Percentiles rank a stretch among this genome's conserved stretches.
phyloP scores from a whole-genome alignment of 176 grass and related monocot species.

The Raddia guianensis region DNA sequence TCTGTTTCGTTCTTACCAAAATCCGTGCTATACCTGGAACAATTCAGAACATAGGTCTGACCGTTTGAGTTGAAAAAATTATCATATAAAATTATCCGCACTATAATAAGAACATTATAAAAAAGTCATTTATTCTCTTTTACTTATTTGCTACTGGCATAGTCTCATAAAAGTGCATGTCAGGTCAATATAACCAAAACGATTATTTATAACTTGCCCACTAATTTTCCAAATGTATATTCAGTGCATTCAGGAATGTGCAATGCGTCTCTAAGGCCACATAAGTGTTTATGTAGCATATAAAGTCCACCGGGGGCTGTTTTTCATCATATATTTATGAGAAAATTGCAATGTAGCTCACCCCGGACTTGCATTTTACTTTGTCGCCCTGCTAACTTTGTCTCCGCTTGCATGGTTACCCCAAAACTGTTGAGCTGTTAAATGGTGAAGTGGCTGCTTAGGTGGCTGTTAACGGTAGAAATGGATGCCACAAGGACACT shows the following conservation, averaged over 20 bases:
- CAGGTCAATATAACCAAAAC: conserved; percentile 4
- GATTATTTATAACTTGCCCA: neutral
- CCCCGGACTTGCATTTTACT: too few relatives aligned
- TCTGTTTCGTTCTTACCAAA: conserved; percentile 89
- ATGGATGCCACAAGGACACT: too few relatives aligned
- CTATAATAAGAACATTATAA: neutral
- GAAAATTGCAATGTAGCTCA: too few relatives aligned
- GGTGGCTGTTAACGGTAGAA: too few relatives aligned
- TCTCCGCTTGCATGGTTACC: too few relatives aligned
- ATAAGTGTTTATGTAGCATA: conserved; percentile 7
- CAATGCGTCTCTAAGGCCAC: neutral
- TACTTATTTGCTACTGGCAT: neutral
- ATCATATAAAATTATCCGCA: neutral
- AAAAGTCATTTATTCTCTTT: neutral
- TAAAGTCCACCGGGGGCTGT: neutral
- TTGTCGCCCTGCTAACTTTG: too few relatives aligned
- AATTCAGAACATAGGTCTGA: neutral
- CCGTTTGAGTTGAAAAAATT: neutral
- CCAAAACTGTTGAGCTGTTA: too few relatives aligned
- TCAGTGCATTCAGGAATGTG: neutral
- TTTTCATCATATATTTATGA: neutral
- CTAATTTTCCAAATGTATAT: neutral
- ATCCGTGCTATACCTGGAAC: conserved; percentile 79
- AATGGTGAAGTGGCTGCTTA: too few relatives aligned
- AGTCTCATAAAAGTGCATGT: conserved; percentile 8